Percentiles rank a stretch among this genome's conserved stretches.
phyloP scores from a whole-genome alignment of 2,329 filamentous ascomycete species.

The Trematosphaeria pertusa region DNA sequence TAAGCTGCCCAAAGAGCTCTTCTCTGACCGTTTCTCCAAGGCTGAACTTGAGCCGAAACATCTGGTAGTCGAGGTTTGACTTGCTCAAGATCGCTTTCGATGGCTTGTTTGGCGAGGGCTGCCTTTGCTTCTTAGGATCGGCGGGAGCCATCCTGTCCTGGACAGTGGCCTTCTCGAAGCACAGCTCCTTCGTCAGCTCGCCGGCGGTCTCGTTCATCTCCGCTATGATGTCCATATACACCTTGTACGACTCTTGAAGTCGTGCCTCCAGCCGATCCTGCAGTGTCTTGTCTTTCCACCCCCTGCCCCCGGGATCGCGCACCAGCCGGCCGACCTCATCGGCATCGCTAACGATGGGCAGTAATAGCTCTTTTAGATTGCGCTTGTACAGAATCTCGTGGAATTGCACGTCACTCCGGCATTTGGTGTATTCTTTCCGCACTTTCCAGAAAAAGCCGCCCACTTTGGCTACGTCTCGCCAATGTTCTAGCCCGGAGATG shows the following conservation, averaged over 20 bases:
- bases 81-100: slow-evolving; percentile 9
- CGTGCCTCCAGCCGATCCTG: slow-evolving; percentile 15
- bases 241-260: slow-evolving; percentile 22
- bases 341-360: slow-evolving; percentile 15
- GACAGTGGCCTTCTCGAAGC: slow-evolving; percentile 15
- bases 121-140: slow-evolving; percentile 3
- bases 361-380: slow-evolving; percentile 22
- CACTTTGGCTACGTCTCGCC: slow-evolving; percentile 21
- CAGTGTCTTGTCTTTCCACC: slow-evolving; percentile 12
- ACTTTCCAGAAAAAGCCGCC: slow-evolving; percentile 22
- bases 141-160: slow-evolving; percentile 15
- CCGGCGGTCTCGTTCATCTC: slow-evolving; percentile 21
- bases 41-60: slow-evolving; percentile 25
- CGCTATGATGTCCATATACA: slow-evolving; percentile 22
- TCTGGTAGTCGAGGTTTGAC: slow-evolving; percentile 20
- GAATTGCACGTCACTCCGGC: slow-evolving; percentile 16
- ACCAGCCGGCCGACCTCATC: slow-evolving; percentile 17
- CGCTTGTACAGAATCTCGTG: slow-evolving; percentile 21
- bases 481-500: slow-evolving; percentile 25
- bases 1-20: slow-evolving; percentile 21
- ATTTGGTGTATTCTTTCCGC: slow-evolving; percentile 21
- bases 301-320: slow-evolving; percentile 11
- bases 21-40: slow-evolving; percentile 17
- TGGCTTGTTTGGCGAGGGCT: slow-evolving; percentile 5
- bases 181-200: slow-evolving; percentile 23